Conservation (phyloP, 2,329 filamentous ascomycete species). For the Fusarium euwallaceae region DNA sequence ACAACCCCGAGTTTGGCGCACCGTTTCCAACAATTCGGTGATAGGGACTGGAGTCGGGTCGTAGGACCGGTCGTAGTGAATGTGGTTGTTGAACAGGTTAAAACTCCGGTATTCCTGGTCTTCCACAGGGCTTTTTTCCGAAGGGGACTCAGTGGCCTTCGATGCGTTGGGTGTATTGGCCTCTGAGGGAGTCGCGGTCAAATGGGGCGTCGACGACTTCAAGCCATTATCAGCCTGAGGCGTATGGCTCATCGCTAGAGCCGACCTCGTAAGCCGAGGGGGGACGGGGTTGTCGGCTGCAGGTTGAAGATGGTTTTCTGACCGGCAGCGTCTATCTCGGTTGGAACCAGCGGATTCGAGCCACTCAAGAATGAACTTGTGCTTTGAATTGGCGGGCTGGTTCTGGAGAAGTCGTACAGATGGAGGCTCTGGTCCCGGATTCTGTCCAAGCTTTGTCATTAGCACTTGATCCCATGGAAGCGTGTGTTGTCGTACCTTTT, state of each 20-base stretch:
- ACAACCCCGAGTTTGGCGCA: conserved; percentile 2
- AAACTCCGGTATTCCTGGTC: no score
- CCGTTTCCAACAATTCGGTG: neutral
- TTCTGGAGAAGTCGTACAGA: neutral
- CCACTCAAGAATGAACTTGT: conserved; percentile 5
- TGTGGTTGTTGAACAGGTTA: neutral
- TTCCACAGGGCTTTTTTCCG: no score
- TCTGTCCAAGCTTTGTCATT: neutral
- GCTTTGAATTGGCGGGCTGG: neutral
- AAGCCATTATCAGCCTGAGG: neutral
- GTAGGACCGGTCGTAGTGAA: neutral
- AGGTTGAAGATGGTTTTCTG: neutral
- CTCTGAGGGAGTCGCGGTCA: no score
- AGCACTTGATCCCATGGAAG: neutral
- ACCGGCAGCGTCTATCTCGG: neutral
- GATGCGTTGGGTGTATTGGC: neutral
- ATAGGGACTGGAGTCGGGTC: conserved; percentile 1
- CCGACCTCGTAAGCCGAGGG: neutral
- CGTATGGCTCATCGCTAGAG: neutral
- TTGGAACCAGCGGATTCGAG: neutral
- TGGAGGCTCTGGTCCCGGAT: neutral
- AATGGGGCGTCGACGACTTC: neutral
- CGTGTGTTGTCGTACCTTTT: neutral
- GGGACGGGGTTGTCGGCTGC: neutral
- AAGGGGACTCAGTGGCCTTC: no score